phyloP scores from a whole-genome alignment of 148 eudicot genomes.

The Tetragonia tetragonoides region DNA sequence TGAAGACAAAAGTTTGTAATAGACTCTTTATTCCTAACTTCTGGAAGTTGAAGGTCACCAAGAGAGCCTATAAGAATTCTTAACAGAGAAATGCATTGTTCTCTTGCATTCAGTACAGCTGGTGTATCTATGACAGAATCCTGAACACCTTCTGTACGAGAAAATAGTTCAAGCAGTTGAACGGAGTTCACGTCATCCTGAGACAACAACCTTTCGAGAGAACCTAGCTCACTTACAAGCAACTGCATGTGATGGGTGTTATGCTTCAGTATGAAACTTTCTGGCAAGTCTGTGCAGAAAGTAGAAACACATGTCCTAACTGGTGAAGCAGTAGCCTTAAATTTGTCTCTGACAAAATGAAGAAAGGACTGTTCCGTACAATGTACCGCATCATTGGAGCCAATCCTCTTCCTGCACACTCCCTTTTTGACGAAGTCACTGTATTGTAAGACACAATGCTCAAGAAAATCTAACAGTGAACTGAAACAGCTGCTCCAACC shows the following conservation, averaged over 20 bases:
- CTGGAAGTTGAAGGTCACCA: conserved; percentile 34
- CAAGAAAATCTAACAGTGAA: conserved; percentile 42
- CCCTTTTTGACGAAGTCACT: conserved; percentile 36
- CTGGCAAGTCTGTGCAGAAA: conserved; percentile 46
- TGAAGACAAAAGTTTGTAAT: conserved; percentile 38
- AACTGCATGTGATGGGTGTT: conserved; percentile 25
- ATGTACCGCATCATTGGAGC: conserved; percentile 1
- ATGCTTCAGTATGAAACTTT: conserved; percentile 29
- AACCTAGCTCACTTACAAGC: conserved; percentile 25
- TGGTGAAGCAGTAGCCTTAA: conserved; percentile 16
- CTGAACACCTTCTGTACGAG: background rate
- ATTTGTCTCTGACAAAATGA: conserved; percentile 37
- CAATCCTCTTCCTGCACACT: conserved; percentile 14
- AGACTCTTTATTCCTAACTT: conserved; percentile 3
- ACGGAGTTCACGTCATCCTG: conserved; percentile 24
- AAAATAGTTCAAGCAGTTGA: conserved; percentile 26
- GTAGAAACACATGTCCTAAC: conserved; percentile 36
- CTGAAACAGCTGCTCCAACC: conserved; percentile 49
- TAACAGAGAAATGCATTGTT: conserved; percentile 28
- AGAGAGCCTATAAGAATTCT: conserved; percentile 35
- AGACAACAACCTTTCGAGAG: conserved; percentile 35
- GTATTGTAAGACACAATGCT: conserved; percentile 40
- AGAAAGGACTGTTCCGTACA: conserved; percentile 27
- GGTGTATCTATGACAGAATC: background rate
- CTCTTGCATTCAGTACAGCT: conserved; percentile 15